A percentile compares a stretch with the other conserved stretches of the same genome.
Evolutionary conservation across 129 eudicot genomes (phyloP).

Genomic region (Heracleum sosnowskyi): DNA sequence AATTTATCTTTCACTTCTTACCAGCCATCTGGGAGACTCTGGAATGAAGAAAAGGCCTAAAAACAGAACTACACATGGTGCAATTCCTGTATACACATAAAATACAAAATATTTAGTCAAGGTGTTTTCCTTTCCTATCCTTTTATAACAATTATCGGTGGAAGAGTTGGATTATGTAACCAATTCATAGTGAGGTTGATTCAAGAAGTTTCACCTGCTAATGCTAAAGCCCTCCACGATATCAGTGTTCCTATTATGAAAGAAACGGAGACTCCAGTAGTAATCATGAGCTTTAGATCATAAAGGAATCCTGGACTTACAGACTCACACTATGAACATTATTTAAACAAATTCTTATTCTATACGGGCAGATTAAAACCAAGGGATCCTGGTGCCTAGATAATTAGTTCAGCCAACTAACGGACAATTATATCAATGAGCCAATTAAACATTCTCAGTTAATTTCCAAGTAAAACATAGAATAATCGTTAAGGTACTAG

Average conservation of each 20-base stretch:
- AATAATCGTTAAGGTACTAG: too few relatives aligned
- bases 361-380: too few relatives aligned
- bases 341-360: too few relatives aligned
- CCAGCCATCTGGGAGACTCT: slow-evolving; percentile 80
- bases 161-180: background rate
- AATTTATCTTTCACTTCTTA: slow-evolving; percentile 13
- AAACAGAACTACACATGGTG: slow-evolving; percentile 32
- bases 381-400: too few relatives aligned
- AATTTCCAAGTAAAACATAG: too few relatives aligned
- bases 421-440: too few relatives aligned
- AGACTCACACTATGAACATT: background rate
- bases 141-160: background rate
- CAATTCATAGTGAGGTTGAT: background rate
- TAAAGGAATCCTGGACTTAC: background rate
- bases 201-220: slow-evolving; percentile 28
- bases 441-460: too few relatives aligned
- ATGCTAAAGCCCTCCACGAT: slow-evolving; percentile 48
- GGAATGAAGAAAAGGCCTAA: slow-evolving; percentile 47
- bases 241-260: slow-evolving; percentile 40
- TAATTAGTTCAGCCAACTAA: too few relatives aligned
- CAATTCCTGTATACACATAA: slow-evolving; percentile 32
- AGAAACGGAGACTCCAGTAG: slow-evolving; percentile 37
- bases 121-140: background rate
- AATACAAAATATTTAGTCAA: background rate
- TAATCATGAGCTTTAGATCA: slow-evolving; percentile 39